Percentiles rank a stretch among this genome's conserved stretches.
Evolutionary conservation across 805 yeast genomes (phyloP).

Genomic region (Zygotorulaspora florentina): DNA sequence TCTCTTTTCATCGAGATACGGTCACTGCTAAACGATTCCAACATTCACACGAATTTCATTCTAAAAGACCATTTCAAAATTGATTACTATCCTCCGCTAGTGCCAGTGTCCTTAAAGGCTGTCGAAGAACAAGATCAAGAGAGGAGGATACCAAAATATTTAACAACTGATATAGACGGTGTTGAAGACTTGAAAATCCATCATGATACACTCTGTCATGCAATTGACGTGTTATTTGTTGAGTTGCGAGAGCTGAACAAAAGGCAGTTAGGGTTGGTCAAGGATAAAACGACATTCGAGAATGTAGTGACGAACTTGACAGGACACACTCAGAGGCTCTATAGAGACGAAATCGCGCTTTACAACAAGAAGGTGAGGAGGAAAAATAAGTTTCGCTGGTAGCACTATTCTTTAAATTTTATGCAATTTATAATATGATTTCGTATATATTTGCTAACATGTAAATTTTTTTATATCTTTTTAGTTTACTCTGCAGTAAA

Average conservation of each 20-base stretch:
- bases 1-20: conserved; percentile 16
- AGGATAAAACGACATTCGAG: conserved; percentile 75
- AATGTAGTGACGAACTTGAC: conserved; percentile 84
- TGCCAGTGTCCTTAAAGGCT: conserved; percentile 14
- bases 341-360: conserved; percentile 46
- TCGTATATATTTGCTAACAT: conserved; percentile 7
- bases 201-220: conserved; percentile 30
- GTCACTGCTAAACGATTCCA: conserved; percentile 6
- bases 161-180: conserved; percentile 10
- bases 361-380: conserved; percentile 31
- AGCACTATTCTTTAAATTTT: background rate
- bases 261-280: conserved; percentile 44
- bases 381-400: conserved; percentile 19
- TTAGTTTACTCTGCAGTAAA: background rate
- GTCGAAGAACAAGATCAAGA: conserved; percentile 18
- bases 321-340: conserved; percentile 81
- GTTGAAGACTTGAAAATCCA: conserved; percentile 14
- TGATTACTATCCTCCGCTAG: conserved; percentile 18
- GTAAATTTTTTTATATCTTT: conserved; percentile 5
- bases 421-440: conserved; percentile 1
- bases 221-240: conserved; percentile 22
- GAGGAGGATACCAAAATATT: conserved; percentile 18
- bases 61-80: conserved; percentile 22
- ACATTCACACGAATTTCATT: conserved; percentile 6
- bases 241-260: conserved; percentile 38